A percentile compares a stretch with the other conserved stretches of the same genome.
phyloP scores from a whole-genome alignment of 2,329 filamentous ascomycete genomes.

The Colletotrichum sansevieriae region DNA sequence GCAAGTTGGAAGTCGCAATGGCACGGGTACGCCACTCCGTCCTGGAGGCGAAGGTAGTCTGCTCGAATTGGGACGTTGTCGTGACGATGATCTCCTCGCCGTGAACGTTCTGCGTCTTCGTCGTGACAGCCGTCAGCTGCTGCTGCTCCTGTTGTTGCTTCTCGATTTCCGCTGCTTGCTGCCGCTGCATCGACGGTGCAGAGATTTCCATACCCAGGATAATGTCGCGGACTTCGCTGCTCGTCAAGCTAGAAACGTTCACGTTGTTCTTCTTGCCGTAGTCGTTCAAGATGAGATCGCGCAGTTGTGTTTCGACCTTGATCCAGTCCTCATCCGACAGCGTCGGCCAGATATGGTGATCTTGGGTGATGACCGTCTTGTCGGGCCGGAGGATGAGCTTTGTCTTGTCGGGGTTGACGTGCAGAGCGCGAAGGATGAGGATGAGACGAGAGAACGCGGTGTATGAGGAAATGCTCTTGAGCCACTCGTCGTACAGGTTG shows the following conservation, averaged over 20 bases:
- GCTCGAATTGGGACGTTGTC: conserved; percentile 97
- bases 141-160: conserved; percentile 98
- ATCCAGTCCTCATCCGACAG: conserved; percentile 98
- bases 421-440: conserved; percentile 91
- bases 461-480: conserved; percentile 98
- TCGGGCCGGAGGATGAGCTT: conserved; percentile 95
- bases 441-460: conserved; percentile 97
- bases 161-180: conserved; percentile 98
- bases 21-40: conserved; percentile 98
- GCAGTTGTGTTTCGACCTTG: conserved; percentile 96
- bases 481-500: conserved; percentile 98
- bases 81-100: conserved; percentile 99
- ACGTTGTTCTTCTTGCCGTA: conserved; percentile 99
- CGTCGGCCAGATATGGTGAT: conserved; percentile 98
- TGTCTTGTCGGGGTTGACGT: conserved; percentile 98
- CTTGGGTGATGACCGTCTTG: conserved; percentile 97
- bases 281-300: conserved; percentile 96
- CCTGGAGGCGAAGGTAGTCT: conserved; percentile 97
- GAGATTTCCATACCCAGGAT: conserved; percentile 99
- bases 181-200: conserved; percentile 96
- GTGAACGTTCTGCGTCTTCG: conserved; percentile 96
- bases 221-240: conserved; percentile 96
- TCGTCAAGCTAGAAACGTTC: conserved; percentile 96
- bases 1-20: conserved; percentile 95
- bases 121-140: conserved; percentile 96